Evolutionary conservation across 352 stramenopile genomes (phyloP), one percentile per base, ranked within the genome.

Genomic region (Thalassiosira exigua): DNA sequence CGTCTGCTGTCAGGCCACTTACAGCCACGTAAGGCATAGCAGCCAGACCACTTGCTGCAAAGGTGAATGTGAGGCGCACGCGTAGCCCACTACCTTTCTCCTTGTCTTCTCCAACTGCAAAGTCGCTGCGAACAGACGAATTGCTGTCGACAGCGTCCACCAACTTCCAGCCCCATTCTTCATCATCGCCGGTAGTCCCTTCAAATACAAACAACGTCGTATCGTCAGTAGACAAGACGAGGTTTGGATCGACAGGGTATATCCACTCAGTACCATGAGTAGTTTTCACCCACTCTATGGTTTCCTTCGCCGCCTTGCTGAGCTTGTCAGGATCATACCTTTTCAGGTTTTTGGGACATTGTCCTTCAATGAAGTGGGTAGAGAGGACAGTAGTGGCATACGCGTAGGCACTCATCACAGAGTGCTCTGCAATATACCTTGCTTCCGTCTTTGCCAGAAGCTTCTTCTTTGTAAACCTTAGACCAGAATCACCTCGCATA

Each of bases 151-250:
- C 22, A 17, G 3, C 50, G 32, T 71, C 62, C 24, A 61, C 51
- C 5, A 71, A n/a, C 46, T 71, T 71, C 62, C 62, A 71, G 17
- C 22, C 46, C 62, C 62, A 71, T 1, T 69, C 59, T n/a, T 14
- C 36, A 21, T 42, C 19, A 9, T 14, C 29, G 44, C 17, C 12
- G 46, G 1, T 32, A n/a, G n/a, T n/a, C n/a, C 62, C 62, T 21
- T 71, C 62, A 61, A 61, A 71, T 1, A 71, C 46, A 26, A 71
- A 71, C 1, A 71, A 19, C 4, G 46, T 71, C 0, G 62, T 71
- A 21, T 71, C 62, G 48, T 71, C 62, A 36, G 62, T 71, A 4
- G 62, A 71, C 2, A 71, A 22, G n/a, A 51, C 44, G 21, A 71
- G 61, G 61, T 70, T 70, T 4, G 41, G 24, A 30, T 70, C 27